Conservation (phyloP, 192 early-diverging fungal species). For the Backusella westeae region DNA sequence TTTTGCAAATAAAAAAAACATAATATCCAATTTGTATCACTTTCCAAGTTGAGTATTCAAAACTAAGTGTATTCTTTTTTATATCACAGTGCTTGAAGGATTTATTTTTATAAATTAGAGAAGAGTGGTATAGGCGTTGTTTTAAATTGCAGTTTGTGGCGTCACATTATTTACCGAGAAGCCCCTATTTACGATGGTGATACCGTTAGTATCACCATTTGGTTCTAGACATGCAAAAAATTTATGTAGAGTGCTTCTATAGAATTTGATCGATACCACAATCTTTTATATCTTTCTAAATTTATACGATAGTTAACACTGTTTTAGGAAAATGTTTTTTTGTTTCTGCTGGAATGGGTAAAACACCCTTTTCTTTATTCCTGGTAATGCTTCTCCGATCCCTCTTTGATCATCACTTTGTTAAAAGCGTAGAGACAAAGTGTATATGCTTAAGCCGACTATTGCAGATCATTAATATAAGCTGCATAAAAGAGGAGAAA, state of each 20-base stretch:
- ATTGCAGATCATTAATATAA: background rate
- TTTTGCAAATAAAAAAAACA: background rate
- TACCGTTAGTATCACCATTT: background rate
- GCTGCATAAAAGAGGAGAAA: background rate
- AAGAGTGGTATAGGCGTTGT: background rate
- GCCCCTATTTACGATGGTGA: background rate
- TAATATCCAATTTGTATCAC: background rate
- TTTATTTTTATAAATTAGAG: background rate
- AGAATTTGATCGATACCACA: background rate
- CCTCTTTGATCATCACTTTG: background rate
- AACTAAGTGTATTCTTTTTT: background rate
- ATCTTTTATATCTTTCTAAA: background rate
- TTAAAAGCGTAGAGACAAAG: background rate
- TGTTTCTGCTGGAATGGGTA: background rate
- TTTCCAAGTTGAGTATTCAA: background rate
- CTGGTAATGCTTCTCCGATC: background rate
- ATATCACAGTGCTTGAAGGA: background rate
- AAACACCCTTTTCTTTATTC: background rate
- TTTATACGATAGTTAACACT: no score
- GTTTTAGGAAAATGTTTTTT: background rate
- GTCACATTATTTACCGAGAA: background rate
- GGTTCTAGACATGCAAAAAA: background rate
- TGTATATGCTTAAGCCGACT: background rate
- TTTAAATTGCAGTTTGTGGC: background rate
- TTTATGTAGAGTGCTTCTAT: background rate